Evolutionary conservation across 768 basidiomycete species (phyloP).

Genomic region (Termitomyces sp.): DNA sequence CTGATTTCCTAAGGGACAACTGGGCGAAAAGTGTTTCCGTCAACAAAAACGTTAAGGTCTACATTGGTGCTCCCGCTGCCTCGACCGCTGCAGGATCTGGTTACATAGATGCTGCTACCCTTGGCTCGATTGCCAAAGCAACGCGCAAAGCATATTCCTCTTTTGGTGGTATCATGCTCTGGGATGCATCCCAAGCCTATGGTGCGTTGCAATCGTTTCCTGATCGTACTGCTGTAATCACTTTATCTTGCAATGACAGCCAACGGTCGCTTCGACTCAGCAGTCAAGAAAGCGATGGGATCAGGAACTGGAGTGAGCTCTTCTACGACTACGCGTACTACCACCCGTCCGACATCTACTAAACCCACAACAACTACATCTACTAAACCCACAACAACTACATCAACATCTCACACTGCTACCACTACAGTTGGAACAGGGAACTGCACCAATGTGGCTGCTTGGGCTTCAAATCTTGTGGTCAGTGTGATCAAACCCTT

Average conservation of each 20-base stretch:
- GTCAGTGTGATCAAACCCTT: constrained; percentile 23
- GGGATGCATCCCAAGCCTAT: constrained; percentile 36
- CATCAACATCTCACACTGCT: constrained; percentile 5
- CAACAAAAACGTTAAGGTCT: constrained; percentile 49
- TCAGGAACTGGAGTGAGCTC: constrained; percentile 13
- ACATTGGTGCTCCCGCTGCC: constrained; percentile 52
- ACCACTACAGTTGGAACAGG: constrained; percentile 16
- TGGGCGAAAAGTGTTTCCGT: constrained; percentile 54
- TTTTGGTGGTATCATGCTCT: constrained; percentile 50
- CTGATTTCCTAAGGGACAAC: constrained; percentile 32
- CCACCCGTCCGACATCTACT: neutral
- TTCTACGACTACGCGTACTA: constrained; percentile 16
- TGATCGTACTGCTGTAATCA: neutral
- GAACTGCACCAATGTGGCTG: constrained; percentile 36
- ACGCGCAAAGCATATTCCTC: constrained; percentile 44
- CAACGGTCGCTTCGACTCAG: constrained; percentile 36
- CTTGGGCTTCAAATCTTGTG: constrained; percentile 33
- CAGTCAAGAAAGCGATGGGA: constrained; percentile 36
- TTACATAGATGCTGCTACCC: constrained; percentile 40
- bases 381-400: constrained; percentile 2
- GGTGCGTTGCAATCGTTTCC: constrained; percentile 22
- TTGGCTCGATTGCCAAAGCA: constrained; percentile 33
- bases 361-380: constrained; percentile 10
- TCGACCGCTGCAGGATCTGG: constrained; percentile 47
- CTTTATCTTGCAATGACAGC: constrained; percentile 13